Evolutionary conservation across 2,329 filamentous ascomycete species (phyloP), one percentile per base, ranked within the genome.

Genomic region (Tricladium varicosporioides): DNA sequence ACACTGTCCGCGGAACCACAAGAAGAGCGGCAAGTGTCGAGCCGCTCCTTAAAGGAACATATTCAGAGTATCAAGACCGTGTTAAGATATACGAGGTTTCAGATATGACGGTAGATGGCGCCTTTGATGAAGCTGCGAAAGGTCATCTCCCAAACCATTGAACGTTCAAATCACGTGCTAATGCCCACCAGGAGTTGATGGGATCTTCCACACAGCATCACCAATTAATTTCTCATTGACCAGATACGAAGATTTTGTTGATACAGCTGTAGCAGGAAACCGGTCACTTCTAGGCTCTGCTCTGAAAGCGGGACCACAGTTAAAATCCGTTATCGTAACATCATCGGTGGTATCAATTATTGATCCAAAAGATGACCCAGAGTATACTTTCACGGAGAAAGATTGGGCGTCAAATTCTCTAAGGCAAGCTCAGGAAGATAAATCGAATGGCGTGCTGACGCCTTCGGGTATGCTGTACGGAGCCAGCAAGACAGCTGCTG

Each of bases 281-380:
- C 65, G 67, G 10, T 61, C 60, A 0, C 31, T 70, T 5, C 70
- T 73, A 2, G 59, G 62, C 27, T 62, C 62, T 1, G 70, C 70
- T 0, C 60, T 68, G 27, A 71, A 72, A 60, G 60, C 63, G 2
- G 71, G 69, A 1, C 59, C 71, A 0, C 67, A 67, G 5, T 67
- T 80, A 0, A 72, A 71, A 54, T 68, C 73, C 1, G 72, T 79
- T 31, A 73, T 79, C 4, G 61, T 74, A 40, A 77, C 75, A 0
- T 74, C 71, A 15, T 75, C 73, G 1, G 50, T 60, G 10, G 56
- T 56, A 5, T 66, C 71, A 1, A 57, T 67, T 1, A 57, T 70
- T 0, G 63, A 69, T 13, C 53, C 67, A 0, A 63, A 58, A 9
- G 51, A 59, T 16, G 53, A 51, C 5, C 62, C 61, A 11, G 60